phyloP scores from a whole-genome alignment of 192 early-diverging fungal species.

The Coemansia furcata region DNA sequence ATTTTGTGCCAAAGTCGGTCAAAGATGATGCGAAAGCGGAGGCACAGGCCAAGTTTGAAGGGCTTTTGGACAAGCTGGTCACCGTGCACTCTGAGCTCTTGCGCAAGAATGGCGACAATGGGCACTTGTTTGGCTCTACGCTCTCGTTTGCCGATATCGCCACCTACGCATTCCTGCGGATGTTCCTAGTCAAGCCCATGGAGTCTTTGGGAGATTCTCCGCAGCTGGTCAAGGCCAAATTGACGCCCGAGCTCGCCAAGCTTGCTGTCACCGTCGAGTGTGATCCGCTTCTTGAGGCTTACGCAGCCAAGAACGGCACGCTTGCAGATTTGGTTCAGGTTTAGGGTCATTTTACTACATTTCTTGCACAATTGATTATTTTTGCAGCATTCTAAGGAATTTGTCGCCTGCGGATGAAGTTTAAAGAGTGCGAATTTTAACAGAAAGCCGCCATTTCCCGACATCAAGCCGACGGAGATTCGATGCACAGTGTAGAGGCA shows the following conservation, averaged over 20 bases:
- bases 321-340: background rate
- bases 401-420: no score
- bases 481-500: background rate
- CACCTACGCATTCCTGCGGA: constrained; percentile 15
- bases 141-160: no score
- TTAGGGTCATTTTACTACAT: background rate
- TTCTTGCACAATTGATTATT: no score
- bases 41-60: no score
- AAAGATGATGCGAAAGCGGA: no score
- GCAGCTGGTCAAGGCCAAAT: background rate
- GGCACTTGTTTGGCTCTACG: no score
- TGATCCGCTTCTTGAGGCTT: constrained; percentile 1
- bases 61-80: no score
- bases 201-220: background rate
- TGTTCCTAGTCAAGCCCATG: background rate
- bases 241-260: constrained; percentile 33
- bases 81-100: no score
- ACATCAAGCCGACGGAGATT: constrained; percentile 3
- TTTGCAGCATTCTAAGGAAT: no score
- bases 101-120: no score
- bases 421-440: no score
- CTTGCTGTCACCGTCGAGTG: constrained; percentile 21
- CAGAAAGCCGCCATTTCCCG: background rate
- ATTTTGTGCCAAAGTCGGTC: no score
- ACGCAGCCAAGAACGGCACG: background rate